Base-by-base conservation (phyloP, 768 basidiomycete genomes). In the Trametes sanguinea region DNA sequence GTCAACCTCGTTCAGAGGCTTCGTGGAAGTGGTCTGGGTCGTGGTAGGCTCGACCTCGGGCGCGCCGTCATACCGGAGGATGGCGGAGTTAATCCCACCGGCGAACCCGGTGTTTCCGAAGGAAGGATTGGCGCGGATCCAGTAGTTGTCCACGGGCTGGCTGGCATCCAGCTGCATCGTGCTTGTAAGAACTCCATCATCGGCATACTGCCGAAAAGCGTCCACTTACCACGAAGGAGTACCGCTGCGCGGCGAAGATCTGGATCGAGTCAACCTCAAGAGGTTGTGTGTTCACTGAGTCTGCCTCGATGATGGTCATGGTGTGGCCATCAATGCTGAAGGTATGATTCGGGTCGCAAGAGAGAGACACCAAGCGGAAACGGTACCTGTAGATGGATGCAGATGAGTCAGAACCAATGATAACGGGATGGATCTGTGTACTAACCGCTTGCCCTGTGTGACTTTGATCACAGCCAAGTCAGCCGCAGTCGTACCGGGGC, bases 171-270 rank as follows among this genome's bases (percentile, higher is more conserved):
- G 59, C 68, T 68, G 54, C 2, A 45, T 22, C 35, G 30, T 14
- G 22, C 32, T 14, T 22, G 11, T 14, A 17, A 5, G 35, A 53
- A 13, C 3, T 22, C 22, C 22, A 22, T 22, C 22, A 32, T 33
- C 32, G 14, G 17, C 14, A 16, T 13, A 8, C 4, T 10, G 27
- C 3, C 5, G 37, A 45, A 7, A 7, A 14, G 7, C 40, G 4
- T 3, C 13, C 1, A 65, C 64, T 11, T 62, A 69, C 70, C 6
- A 83, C 68, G 60, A 83, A 72, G 0, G 83, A 81, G 67, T 85
- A 85, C 14, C 84, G 78, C 68, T 85, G 84, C 2, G 77, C 84
- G 10, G 74, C 72, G 55, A 76, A 82, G 40, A 86, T 80, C 6
- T 76, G 68, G 51, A 83, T 76, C 10, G 71, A 65, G 54, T 82